Conservation (phyloP, 371 early-diverging fungal genomes). For the Mucor irregularis region DNA sequence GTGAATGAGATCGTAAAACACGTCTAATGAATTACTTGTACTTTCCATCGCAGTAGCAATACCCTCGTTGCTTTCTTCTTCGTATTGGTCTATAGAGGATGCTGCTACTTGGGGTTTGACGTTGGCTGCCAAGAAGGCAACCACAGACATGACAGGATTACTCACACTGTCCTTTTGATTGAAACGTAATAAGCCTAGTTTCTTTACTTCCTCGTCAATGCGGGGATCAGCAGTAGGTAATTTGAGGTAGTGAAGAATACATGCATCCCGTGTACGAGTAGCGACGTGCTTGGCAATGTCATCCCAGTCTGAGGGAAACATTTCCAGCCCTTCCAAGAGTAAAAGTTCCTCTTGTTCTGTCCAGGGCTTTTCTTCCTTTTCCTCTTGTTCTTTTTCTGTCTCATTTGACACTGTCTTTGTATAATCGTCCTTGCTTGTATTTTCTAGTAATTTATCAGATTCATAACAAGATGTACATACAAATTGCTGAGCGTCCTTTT, state of each 20-base stretch:
- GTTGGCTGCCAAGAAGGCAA: conserved; percentile 93
- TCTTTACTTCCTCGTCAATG: conserved; percentile 44
- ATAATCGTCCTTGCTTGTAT: conserved; percentile 18
- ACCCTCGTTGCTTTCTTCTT: conserved; percentile 31
- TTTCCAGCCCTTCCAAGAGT: conserved; percentile 44
- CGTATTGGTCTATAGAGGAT: conserved; percentile 51
- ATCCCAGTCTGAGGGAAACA: conserved; percentile 44
- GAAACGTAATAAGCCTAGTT: conserved; percentile 46
- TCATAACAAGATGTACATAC: conserved; percentile 11
- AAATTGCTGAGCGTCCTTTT: no score
- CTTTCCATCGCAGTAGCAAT: conserved; percentile 38
- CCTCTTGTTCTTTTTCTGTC: neutral
- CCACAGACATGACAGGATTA: conserved; percentile 95
- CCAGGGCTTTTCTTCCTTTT: conserved; percentile 24
- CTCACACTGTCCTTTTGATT: conserved; percentile 70
- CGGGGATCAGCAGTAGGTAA: conserved; percentile 69
- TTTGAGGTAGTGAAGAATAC: conserved; percentile 44
- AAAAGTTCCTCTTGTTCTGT: conserved; percentile 44
- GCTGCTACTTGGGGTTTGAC: conserved; percentile 94
- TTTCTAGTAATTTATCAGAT: neutral
- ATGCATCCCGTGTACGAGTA: conserved; percentile 40
- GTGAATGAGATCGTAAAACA: conserved; percentile 59
- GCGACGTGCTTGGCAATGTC: conserved; percentile 42
- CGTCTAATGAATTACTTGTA: neutral
- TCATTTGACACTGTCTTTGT: no score